Conservation (phyloP, 306 rosid species). For the Fragaria iinumae region DNA sequence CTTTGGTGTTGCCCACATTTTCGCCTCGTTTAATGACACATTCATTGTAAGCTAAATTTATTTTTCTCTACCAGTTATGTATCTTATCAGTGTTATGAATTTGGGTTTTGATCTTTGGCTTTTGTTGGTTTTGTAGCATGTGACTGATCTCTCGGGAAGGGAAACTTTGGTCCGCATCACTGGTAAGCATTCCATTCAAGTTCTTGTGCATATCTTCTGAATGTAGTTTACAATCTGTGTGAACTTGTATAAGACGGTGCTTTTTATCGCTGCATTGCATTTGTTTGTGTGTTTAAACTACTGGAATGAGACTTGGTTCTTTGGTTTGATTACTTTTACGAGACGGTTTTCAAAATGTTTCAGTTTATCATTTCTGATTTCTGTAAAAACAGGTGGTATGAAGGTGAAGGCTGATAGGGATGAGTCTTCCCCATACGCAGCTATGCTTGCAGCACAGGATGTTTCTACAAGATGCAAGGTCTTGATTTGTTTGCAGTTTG, state of each 20-base stretch:
- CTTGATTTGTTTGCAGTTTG: not conserved
- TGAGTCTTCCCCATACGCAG: slow-evolving; percentile 84
- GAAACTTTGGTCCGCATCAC: slow-evolving; percentile 84
- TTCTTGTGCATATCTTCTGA: not conserved
- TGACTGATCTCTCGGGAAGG: slow-evolving; percentile 78
- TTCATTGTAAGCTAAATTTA: slow-evolving; percentile 55
- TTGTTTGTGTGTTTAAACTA: not conserved
- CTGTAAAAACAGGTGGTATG: slow-evolving; percentile 62
- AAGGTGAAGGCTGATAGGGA: slow-evolving; percentile 90
- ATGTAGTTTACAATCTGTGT: not conserved
- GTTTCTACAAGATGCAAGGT: slow-evolving; percentile 85
- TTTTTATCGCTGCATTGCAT: not conserved
- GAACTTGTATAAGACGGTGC: not conserved
- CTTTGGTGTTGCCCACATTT: slow-evolving; percentile 81
- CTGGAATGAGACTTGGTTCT: not conserved
- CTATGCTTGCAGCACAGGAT: slow-evolving; percentile 94
- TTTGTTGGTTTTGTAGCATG: slow-evolving; percentile 51
- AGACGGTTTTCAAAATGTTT: not conserved
- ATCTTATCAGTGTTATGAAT: not conserved
- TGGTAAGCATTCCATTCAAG: slow-evolving; percentile 35
- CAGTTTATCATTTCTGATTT: not conserved
- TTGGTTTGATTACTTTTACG: too few relatives aligned
- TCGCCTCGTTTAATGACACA: slow-evolving; percentile 81
- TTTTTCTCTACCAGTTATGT: too few relatives aligned
- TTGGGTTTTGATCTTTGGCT: not conserved